These are phyloP conservation scores for Solanum tarapatanum DNA, from an alignment of 257 asterid species.

Conservation along the genomic window DNA sequence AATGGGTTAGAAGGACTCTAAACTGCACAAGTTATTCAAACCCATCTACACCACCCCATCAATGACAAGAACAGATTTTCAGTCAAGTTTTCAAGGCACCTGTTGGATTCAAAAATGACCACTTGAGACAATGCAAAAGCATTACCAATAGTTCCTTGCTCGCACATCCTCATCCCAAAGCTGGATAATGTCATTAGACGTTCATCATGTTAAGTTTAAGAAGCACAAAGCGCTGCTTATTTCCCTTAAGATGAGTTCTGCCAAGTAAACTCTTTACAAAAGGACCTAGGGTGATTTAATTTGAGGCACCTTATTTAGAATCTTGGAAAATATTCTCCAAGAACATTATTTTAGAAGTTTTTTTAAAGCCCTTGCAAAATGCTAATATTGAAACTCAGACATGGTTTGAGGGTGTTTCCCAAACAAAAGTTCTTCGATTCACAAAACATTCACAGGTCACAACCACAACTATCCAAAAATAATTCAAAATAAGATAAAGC, in stretches of 20 bases:
- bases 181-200: not conserved
- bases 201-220: not conserved
- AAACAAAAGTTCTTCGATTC: not conserved
- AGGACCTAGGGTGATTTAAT: not conserved
- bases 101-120: not conserved
- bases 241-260: not conserved
- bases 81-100: not conserved
- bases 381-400: not conserved
- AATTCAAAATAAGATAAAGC: not conserved
- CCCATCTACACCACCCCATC: no score
- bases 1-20: no score
- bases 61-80: not conserved
- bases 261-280: not conserved
- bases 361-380: not conserved
- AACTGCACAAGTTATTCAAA: no score
- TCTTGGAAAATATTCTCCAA: not conserved
- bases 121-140: not conserved
- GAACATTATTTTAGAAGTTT: not conserved
- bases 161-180: not conserved
- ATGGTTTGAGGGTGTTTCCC: not conserved
- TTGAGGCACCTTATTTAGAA: not conserved
- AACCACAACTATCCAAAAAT: not conserved
- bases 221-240: not conserved
- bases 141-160: not conserved
- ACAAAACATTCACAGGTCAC: not conserved